Evolutionary conservation across 306 rosid genomes (phyloP).

Genomic region (Oxytropis ochrocephala): DNA sequence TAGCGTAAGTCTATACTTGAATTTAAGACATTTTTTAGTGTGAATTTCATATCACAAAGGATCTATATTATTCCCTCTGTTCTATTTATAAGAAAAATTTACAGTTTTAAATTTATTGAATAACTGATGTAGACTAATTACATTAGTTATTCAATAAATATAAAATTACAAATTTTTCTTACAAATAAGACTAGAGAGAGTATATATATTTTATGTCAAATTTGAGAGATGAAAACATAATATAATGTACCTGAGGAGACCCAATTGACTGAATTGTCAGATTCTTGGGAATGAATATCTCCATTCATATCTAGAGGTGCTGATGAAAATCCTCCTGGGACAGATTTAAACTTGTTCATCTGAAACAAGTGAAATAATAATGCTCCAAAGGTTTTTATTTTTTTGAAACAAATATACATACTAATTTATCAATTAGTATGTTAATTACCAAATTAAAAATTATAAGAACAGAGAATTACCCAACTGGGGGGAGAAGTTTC

Average conservation of each 20-base stretch:
- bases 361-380: constrained; percentile 27
- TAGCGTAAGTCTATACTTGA: too few species aligned
- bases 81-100: too few species aligned
- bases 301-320: constrained; percentile 27
- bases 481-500: constrained; percentile 80
- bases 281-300: neutral
- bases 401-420: neutral
- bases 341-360: constrained; percentile 57
- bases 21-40: too few species aligned
- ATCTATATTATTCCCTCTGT: too few species aligned
- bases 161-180: too few species aligned
- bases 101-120: too few species aligned
- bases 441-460: neutral
- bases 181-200: too few species aligned
- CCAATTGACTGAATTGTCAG: constrained; percentile 2
- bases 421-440: neutral
- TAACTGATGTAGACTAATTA: too few species aligned
- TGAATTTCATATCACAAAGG: too few species aligned
- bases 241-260: constrained; percentile 20
- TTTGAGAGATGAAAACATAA: too few species aligned
- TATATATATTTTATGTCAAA: too few species aligned
- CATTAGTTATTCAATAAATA: too few species aligned
- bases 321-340: constrained; percentile 30
- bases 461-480: constrained; percentile 37
- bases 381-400: neutral